Evolutionary conservation across 2,329 filamentous ascomycete species (phyloP), one percentile per base, ranked within the genome.

Genomic region (Cytospora piceicola): DNA sequence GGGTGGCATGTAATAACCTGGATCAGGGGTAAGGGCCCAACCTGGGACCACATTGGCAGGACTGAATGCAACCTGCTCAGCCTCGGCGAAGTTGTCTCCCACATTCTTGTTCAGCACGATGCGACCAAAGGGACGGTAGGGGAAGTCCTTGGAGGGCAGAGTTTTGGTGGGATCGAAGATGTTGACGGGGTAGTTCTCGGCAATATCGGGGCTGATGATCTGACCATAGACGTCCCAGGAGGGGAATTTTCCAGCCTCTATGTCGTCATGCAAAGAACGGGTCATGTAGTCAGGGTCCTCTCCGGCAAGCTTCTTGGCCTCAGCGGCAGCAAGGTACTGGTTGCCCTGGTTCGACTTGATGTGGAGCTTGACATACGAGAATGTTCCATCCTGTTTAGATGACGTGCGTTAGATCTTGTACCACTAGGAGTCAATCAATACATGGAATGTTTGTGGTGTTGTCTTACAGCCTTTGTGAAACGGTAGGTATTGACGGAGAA

Each of bases 61-160:
- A 0, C 81, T 85, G 68, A 88, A 88, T 0, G 83, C 81, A 0
- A 83, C 82, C 72, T 88, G 85, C 69, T 88, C 85, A 57, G 85
- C 80, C 65, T 88, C 68, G 4, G 69, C 67, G 52, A 73, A 73
- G 69, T 64, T 70, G 54, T 74, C 51, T 63, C 70, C 66, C 67
- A 79, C 77, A 67, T 86, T 86, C 59, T 76, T 75, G 70, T 85
- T 82, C 14, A 88, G 73, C 0, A 78, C 81, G 69, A 88, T 74
- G 54, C 78, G 77, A 20, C 85, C 85, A 42, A 87, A 76, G 12
- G 76, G 75, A 2, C 77, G 74, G 56, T 85, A 70, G 0, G 84
- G 83, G 67, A 80, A 84, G 29, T 84, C 77, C 32, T 76, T 73
- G 49, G 83, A 78, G 0, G 83, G 81, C 83, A 83, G 85, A 34